Percentiles rank a stretch among this genome's conserved stretches.
Evolutionary conservation across 2,329 filamentous ascomycete species (phyloP).

Genomic region (Penicillium rolfsii): DNA sequence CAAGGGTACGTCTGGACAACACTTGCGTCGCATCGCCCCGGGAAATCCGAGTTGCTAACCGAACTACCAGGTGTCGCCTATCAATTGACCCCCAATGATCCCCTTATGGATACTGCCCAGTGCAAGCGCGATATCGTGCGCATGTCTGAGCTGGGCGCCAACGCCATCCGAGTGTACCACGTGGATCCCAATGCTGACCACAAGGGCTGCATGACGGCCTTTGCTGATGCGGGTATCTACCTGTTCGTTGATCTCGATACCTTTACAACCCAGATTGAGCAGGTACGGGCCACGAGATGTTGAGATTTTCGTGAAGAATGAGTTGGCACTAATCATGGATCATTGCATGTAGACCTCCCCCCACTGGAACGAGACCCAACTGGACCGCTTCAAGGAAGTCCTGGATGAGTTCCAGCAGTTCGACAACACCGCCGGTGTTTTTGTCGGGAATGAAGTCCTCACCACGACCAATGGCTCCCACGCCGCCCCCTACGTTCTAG

Average conservation of each 20-base stretch:
- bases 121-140: constrained; percentile 73
- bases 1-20: constrained; percentile 63
- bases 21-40: not conserved
- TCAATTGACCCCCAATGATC: constrained; percentile 68
- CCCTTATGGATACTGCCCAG: constrained; percentile 74
- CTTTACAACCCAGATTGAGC: constrained; percentile 50
- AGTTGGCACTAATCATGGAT: constrained; percentile 10
- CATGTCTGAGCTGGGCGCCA: constrained; percentile 80
- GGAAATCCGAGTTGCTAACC: constrained; percentile 7
- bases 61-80: constrained; percentile 70
- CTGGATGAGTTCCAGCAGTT: constrained; percentile 78
- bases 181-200: constrained; percentile 74
- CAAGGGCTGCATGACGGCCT: constrained; percentile 76
- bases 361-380: constrained; percentile 74
- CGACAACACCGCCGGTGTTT: constrained; percentile 80
- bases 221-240: constrained; percentile 81
- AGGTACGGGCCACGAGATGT: constrained; percentile 35
- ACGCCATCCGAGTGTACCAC: constrained; percentile 86
- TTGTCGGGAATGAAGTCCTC: constrained; percentile 85
- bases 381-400: constrained; percentile 68
- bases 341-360: constrained; percentile 54
- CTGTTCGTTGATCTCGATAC: constrained; percentile 76
- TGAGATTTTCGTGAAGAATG: not conserved
- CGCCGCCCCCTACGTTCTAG: constrained; percentile 81
- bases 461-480: constrained; percentile 53